These are phyloP conservation scores for Nelumbo lutea DNA, from an alignment of 164 flowering plant genomes.

Conservation along the genomic window DNA sequence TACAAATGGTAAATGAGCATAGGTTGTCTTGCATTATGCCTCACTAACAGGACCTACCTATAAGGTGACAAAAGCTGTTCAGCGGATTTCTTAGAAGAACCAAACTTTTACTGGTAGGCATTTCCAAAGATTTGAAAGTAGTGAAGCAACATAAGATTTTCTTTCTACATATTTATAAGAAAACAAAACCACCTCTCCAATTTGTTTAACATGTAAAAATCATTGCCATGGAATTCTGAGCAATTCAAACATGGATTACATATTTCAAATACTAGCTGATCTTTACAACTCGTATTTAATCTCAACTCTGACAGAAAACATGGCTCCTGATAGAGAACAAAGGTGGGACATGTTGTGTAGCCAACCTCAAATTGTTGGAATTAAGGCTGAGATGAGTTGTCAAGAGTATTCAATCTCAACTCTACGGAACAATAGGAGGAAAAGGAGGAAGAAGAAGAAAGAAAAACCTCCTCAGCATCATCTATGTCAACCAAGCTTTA, in stretches of 20 bases:
- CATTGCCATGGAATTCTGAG: neutral
- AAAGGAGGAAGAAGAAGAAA: neutral
- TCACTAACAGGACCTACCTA: too few species aligned
- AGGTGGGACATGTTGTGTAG: too few species aligned
- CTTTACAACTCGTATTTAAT: neutral
- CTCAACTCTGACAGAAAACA: neutral
- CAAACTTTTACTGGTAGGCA: too few species aligned
- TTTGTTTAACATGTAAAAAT: neutral
- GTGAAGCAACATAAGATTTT: neutral
- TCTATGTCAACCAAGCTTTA: constrained; percentile 7
- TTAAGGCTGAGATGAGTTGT: too few species aligned
- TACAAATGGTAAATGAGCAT: too few species aligned
- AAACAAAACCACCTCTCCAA: neutral
- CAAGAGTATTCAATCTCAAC: neutral
- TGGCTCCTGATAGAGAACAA: too few species aligned
- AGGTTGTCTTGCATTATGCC: too few species aligned
- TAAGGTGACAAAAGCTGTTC: too few species aligned
- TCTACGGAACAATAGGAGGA: neutral
- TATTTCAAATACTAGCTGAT: neutral
- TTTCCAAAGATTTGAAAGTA: too few species aligned
- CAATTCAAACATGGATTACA: neutral
- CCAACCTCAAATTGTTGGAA: too few species aligned
- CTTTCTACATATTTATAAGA: neutral
- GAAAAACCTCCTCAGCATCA: neutral
- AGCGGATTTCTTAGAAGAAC: too few species aligned